Conservation (phyloP, 352 stramenopile genomes). For the Globisporangium solare region DNA sequence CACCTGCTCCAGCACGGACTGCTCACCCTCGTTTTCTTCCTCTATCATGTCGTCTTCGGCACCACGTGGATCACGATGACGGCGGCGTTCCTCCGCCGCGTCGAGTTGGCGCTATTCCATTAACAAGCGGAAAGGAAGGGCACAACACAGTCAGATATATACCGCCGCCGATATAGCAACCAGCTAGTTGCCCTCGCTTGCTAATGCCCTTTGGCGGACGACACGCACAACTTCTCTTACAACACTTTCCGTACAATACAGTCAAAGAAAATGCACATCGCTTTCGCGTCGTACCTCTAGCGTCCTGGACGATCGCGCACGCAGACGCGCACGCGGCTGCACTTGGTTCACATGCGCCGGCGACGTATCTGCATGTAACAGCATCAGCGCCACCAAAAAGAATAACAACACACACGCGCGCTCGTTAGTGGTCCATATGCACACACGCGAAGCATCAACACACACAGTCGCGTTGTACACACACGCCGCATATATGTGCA, state of each 20-base stretch:
- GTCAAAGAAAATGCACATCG: neutral
- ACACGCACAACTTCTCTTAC: neutral
- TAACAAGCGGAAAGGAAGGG: neutral
- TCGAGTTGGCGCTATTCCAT: constrained; percentile 6
- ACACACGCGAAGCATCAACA: no score
- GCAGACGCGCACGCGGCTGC: constrained; percentile 16
- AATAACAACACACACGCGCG: neutral
- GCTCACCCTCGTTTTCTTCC: constrained; percentile 14
- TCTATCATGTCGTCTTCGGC: constrained; percentile 10
- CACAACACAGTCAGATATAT: neutral
- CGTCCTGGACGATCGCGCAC: constrained; percentile 15
- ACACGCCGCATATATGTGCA: neutral
- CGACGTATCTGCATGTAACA: constrained; percentile 21
- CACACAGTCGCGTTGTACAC: no score
- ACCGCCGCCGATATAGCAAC: no score
- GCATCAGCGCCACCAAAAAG: neutral
- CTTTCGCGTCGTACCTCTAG: constrained; percentile 9
- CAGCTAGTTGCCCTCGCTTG: no score
- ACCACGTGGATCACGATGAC: constrained; percentile 3
- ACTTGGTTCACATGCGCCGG: constrained; percentile 6
- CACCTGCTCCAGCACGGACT: constrained; percentile 9
- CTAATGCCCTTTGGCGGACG: neutral
- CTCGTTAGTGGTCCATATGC: neutral
- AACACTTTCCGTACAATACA: neutral
- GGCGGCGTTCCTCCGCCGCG: constrained; percentile 21